A percentile compares a stretch with the other conserved stretches of the same genome.
Evolutionary conservation across 345 rosid species (phyloP).

Genomic region (Salix exigua): DNA sequence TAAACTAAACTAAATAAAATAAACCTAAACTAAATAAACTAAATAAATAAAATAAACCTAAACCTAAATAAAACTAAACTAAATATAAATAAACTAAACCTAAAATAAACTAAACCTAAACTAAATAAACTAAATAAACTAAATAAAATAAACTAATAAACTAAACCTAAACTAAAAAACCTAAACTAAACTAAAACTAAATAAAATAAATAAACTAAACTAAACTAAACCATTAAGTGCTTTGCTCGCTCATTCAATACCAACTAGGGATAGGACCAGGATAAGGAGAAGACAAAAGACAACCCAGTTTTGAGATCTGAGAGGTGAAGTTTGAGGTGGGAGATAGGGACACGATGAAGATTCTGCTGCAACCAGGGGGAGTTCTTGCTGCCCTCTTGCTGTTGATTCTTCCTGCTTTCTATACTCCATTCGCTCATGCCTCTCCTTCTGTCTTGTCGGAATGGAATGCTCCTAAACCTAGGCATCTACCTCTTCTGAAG

Average conservation of each 20-base stretch:
- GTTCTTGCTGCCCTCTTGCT: slow-evolving; percentile 39
- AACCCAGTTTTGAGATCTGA: slow-evolving; percentile 13
- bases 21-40: no score
- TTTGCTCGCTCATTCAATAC: no score
- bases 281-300: background rate
- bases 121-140: no score
- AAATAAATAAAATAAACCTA: no score
- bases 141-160: no score
- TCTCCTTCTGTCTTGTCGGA: slow-evolving; percentile 73
- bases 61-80: no score
- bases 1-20: no score
- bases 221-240: slow-evolving; percentile 7
- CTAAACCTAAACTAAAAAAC: no score
- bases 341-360: background rate
- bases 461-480: slow-evolving; percentile 57
- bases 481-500: slow-evolving; percentile 63
- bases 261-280: background rate
- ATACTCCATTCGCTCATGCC: slow-evolving; percentile 61
- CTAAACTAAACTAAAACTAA: no score
- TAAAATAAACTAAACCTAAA: no score
- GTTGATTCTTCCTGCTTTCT: slow-evolving; percentile 56
- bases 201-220: no score
- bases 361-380: slow-evolving; percentile 8
- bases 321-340: background rate
- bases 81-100: no score